Percentiles rank a stretch among this genome's conserved stretches.
phyloP scores from a whole-genome alignment of 805 yeast species.

The Ogataea zsoltii region DNA sequence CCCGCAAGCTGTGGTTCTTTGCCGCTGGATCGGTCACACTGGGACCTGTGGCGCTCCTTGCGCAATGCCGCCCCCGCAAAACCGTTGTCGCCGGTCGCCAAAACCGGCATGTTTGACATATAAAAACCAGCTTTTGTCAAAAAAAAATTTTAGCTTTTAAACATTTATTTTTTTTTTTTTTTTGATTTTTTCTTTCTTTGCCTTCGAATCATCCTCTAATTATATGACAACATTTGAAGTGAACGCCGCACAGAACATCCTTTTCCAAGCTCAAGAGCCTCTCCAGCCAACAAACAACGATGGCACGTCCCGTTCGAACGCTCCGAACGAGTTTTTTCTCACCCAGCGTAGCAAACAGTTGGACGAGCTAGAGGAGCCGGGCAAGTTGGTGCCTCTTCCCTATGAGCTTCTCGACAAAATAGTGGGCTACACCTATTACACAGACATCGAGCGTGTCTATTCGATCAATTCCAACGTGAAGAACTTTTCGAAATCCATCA shows the following conservation, averaged over 20 bases:
- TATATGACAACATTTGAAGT: slow-evolving; percentile 24
- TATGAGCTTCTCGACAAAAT: slow-evolving; percentile 35
- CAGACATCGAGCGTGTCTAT: slow-evolving; percentile 28
- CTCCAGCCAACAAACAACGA: too few relatives aligned
- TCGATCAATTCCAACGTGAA: slow-evolving; percentile 33
- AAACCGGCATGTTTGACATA: neutral
- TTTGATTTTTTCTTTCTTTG: neutral
- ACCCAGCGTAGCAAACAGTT: slow-evolving; percentile 19
- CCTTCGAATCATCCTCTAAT: neutral
- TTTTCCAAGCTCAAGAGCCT: slow-evolving; percentile 8
- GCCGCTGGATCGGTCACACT: too few relatives aligned
- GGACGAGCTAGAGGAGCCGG: slow-evolving; percentile 14
- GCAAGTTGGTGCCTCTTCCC: slow-evolving; percentile 29
- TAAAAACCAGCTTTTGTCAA: neutral
- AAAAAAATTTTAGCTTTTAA: neutral
- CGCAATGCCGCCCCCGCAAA: slow-evolving; percentile 5
- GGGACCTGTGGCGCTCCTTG: too few relatives aligned
- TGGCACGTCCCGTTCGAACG: neutral
- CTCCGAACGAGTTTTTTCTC: slow-evolving; percentile 19
- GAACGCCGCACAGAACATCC: slow-evolving; percentile 14
- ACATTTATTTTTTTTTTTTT: neutral
- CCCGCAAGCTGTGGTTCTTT: too few relatives aligned
- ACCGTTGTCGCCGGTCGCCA: slow-evolving; percentile 6
- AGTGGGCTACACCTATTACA: slow-evolving; percentile 32
- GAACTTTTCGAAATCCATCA: slow-evolving; percentile 27